Conservation (phyloP, 441 rosid species). For the Syzygium malaccense region DNA sequence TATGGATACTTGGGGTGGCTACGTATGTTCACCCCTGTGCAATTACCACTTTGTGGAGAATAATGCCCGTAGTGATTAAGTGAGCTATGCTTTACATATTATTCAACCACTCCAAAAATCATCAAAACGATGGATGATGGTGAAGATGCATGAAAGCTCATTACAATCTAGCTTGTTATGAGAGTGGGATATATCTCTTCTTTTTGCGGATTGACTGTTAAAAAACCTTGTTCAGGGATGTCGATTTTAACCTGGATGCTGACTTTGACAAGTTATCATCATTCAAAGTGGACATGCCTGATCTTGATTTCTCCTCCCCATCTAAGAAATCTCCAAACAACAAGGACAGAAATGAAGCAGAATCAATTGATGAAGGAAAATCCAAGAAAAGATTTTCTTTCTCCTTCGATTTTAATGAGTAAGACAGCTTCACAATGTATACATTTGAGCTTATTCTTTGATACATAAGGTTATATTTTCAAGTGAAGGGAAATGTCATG, state of each 20-base stretch:
- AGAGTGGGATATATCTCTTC: not conserved
- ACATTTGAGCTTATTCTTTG: not conserved
- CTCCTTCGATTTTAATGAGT: conserved; percentile 80
- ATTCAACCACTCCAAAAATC: not conserved
- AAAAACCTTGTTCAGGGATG: conserved; percentile 44
- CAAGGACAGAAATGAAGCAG: conserved; percentile 48
- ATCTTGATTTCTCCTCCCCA: conserved; percentile 68
- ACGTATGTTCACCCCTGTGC: not conserved
- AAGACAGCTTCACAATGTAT: conserved; percentile 8
- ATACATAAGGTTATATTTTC: too few relatives aligned
- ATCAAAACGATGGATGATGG: not conserved
- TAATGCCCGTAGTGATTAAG: not conserved
- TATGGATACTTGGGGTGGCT: not conserved
- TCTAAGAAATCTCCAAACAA: conserved; percentile 40
- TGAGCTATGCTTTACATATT: not conserved
- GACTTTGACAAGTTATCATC: conserved; percentile 73
- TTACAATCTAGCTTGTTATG: not conserved
- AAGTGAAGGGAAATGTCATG: not conserved
- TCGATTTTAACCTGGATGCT: conserved; percentile 75
- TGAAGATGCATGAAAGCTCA: not conserved
- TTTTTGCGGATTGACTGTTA: not conserved
- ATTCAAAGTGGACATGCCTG: conserved; percentile 78
- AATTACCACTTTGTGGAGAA: not conserved
- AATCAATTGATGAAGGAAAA: conserved; percentile 31
- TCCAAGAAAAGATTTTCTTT: conserved; percentile 35